phyloP scores from a whole-genome alignment of 2,329 filamentous ascomycete genomes.

The Chrysosporium keratinophilum region DNA sequence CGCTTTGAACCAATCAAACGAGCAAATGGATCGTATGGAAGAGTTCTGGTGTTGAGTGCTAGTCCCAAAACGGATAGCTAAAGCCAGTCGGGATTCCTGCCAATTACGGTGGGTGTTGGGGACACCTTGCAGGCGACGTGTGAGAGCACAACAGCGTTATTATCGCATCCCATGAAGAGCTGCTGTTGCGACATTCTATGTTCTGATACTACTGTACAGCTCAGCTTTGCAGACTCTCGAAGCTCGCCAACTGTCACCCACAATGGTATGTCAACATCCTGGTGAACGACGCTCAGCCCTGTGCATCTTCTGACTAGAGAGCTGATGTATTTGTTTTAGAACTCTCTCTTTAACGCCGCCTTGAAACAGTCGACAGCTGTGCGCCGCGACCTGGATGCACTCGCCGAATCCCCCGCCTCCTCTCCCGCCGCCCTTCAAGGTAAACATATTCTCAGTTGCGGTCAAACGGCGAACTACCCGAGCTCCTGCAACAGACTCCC shows the following conservation, averaged over 20 bases:
- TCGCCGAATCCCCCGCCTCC: constrained; percentile 49
- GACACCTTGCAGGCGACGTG: not conserved
- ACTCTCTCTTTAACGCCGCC: constrained; percentile 74
- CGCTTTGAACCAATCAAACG: too few relatives aligned
- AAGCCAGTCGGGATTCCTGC: too few relatives aligned
- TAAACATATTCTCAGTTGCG: constrained; percentile 15
- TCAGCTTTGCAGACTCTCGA: not conserved
- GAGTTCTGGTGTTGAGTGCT: too few relatives aligned
- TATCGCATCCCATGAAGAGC: too few relatives aligned
- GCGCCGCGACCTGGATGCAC: constrained; percentile 62
- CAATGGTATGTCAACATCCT: not conserved
- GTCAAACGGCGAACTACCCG: not conserved
- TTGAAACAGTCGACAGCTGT: constrained; percentile 74
- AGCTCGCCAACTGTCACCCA: not conserved
- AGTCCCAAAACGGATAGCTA: too few relatives aligned
- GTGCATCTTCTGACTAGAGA: not conserved
- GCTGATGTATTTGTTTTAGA: constrained; percentile 40
- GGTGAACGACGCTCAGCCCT: not conserved
- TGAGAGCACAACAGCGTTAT: too few relatives aligned
- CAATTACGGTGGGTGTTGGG: not conserved
- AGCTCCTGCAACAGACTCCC: not conserved
- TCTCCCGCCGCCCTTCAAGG: constrained; percentile 54
- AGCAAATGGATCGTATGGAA: too few relatives aligned
- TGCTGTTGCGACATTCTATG: too few relatives aligned
- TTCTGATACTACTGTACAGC: too few relatives aligned